Evolutionary conservation across 2,329 filamentous ascomycete species (phyloP).

Genomic region (Coniochaeta sp.): DNA sequence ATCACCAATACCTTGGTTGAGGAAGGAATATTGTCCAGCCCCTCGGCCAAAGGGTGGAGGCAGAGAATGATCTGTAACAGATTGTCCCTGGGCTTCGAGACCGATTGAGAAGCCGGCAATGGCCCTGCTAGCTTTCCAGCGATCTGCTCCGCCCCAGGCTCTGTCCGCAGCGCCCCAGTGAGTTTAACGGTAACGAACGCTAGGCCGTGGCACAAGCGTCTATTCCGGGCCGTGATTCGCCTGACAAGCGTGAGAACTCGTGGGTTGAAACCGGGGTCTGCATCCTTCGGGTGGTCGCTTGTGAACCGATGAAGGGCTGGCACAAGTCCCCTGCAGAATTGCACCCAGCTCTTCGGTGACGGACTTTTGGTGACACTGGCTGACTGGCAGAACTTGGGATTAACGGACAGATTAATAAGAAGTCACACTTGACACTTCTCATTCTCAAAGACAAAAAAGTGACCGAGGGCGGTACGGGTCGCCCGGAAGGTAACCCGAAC

Average conservation of each 20-base stretch:
- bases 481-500: too few species aligned
- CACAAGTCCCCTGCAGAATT: neutral
- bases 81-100: neutral
- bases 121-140: neutral
- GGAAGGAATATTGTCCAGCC: too few species aligned
- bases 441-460: neutral
- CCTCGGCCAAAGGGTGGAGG: too few species aligned
- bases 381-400: too few species aligned
- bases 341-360: neutral
- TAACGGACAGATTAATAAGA: neutral
- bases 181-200: neutral
- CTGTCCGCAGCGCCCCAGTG: neutral
- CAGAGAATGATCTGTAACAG: neutral
- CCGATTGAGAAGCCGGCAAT: neutral
- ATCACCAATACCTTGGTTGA: neutral
- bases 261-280: neutral
- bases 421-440: neutral
- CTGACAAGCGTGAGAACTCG: neutral
- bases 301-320: neutral
- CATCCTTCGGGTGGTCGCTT: neutral
- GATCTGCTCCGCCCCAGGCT: constrained; percentile 1
- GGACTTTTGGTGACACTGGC: neutral
- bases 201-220: neutral
- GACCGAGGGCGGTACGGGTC: neutral
- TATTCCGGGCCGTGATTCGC: neutral